Conservation (phyloP, 2,329 filamentous ascomycete species). For the Penicillium sp. region DNA sequence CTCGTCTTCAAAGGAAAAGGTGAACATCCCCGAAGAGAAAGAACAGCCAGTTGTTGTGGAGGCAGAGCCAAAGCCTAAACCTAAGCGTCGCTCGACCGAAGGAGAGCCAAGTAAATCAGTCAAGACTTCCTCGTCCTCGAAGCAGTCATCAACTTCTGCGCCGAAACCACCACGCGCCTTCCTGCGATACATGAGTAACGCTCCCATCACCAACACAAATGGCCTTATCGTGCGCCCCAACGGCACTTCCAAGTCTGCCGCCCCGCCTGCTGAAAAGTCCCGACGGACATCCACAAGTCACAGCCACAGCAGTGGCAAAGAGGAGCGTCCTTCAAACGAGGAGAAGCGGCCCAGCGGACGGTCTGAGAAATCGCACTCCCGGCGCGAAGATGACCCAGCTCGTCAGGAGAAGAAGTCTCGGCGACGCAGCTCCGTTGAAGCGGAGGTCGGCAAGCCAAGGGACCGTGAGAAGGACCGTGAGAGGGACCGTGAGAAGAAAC, state of each 20-base stretch:
- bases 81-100: constrained; percentile 19
- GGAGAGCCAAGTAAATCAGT: constrained; percentile 23
- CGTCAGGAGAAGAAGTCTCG: constrained; percentile 27
- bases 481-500: constrained; percentile 20
- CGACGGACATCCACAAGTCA: constrained; percentile 35
- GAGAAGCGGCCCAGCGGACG: constrained; percentile 27
- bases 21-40: constrained; percentile 5
- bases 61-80: constrained; percentile 4
- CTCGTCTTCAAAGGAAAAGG: constrained; percentile 10
- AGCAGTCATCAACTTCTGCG: constrained; percentile 21
- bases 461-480: neutral
- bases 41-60: constrained; percentile 8
- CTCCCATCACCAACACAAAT: constrained; percentile 41
- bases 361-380: constrained; percentile 29
- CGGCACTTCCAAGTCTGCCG: constrained; percentile 31
- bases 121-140: constrained; percentile 32
- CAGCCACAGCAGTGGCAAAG: constrained; percentile 27
- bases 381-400: constrained; percentile 32
- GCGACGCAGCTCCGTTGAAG: constrained; percentile 23
- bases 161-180: constrained; percentile 28
- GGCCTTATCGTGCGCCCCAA: constrained; percentile 43
- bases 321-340: constrained; percentile 24
- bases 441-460: constrained; percentile 19
- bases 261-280: constrained; percentile 31
- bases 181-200: constrained; percentile 41